These are phyloP conservation scores for Choanephora cucurbitarum DNA, from an alignment of 371 early-diverging fungal species.

Conservation along the genomic window DNA sequence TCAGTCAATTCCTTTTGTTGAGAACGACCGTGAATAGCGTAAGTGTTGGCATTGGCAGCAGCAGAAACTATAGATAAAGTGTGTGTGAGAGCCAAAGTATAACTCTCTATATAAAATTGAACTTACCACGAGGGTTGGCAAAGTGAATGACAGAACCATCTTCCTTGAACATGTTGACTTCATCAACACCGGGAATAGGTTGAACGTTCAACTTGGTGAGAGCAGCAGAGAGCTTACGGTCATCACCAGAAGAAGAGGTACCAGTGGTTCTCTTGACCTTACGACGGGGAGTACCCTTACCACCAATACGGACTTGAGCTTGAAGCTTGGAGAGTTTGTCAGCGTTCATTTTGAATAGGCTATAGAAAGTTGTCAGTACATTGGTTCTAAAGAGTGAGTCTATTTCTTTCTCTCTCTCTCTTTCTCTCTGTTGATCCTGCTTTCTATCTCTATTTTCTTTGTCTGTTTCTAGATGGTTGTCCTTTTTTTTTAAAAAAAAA, in stretches of 20 bases:
- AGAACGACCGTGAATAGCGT: slow-evolving; percentile 86
- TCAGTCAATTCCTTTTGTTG: slow-evolving; percentile 91
- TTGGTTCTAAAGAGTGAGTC: too few species aligned
- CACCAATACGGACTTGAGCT: slow-evolving; percentile 90
- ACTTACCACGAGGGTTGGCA: slow-evolving; percentile 82
- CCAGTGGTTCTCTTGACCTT: slow-evolving; percentile 59
- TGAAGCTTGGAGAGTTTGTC: slow-evolving; percentile 96
- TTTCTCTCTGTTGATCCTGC: not conserved
- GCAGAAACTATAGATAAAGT: slow-evolving; percentile 73
- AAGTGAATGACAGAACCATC: slow-evolving; percentile 96
- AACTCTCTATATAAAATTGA: not conserved
- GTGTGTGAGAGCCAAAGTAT: too few species aligned
- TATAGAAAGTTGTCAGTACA: too few species aligned
- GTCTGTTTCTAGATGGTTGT: too few species aligned
- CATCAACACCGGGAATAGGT: slow-evolving; percentile 86
- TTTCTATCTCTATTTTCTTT: too few species aligned
- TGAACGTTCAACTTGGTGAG: slow-evolving; percentile 91
- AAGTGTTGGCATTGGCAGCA: slow-evolving; percentile 87
- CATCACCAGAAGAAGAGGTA: slow-evolving; percentile 73
- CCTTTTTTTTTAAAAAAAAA: too few species aligned
- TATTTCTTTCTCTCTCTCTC: not conserved
- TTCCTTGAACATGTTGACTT: slow-evolving; percentile 98
- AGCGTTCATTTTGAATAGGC: slow-evolving; percentile 75
- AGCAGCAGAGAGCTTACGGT: slow-evolving; percentile 88
- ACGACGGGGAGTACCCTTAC: slow-evolving; percentile 95